Conservation (phyloP, 1,139 yeast genomes). For the Taphrina confusa region DNA sequence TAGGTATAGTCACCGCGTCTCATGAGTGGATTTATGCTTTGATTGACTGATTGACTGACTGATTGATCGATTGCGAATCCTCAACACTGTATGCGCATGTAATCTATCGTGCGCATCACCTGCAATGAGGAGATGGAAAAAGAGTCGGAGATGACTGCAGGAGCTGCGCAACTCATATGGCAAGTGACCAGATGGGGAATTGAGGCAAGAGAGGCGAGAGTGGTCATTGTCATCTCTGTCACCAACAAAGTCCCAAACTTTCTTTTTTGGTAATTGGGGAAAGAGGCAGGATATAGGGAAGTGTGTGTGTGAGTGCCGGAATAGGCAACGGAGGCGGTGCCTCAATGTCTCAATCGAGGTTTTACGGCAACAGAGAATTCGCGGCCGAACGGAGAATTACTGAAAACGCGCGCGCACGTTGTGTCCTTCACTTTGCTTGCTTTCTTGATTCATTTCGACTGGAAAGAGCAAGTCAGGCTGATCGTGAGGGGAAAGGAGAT, state of each 20-base stretch:
- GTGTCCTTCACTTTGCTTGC: no score
- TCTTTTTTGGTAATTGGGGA: neutral
- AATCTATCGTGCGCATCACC: no score
- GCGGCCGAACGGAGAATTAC: no score
- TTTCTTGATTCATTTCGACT: no score
- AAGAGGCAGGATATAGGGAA: neutral
- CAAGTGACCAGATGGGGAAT: neutral
- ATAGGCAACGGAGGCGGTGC: conserved; percentile 1
- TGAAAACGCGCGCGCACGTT: no score
- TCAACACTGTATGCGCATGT: no score
- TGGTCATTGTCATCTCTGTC: neutral
- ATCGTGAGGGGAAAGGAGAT: no score
- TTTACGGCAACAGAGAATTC: neutral
- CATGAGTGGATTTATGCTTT: neutral
- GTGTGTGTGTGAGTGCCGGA: no score
- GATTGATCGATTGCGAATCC: neutral
- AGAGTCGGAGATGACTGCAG: neutral
- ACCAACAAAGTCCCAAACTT: neutral
- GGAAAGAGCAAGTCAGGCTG: no score
- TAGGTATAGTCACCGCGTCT: neutral
- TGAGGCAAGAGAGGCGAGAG: neutral
- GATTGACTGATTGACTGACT: neutral
- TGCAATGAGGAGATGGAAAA: neutral
- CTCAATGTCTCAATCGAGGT: conserved; percentile 3
- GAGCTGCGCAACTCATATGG: neutral